Evolutionary conservation across 805 yeast species (phyloP), one percentile per base, ranked within the genome.

Genomic region (Metschnikowia proteae): DNA sequence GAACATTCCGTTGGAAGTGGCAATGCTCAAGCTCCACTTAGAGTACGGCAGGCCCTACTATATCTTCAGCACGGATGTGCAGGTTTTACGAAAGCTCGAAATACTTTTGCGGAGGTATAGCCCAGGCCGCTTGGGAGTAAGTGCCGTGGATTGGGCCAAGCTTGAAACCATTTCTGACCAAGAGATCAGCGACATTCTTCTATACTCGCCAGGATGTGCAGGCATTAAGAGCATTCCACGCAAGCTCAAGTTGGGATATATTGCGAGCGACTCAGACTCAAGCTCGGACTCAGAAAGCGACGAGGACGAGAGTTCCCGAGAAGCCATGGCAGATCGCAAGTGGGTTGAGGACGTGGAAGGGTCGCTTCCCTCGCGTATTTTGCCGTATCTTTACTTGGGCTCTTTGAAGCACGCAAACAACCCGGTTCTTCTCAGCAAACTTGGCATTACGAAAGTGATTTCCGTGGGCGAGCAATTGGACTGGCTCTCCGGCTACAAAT

Each of bases 341-440:
- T 73, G 78, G 76, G 71, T 71, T 7, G 67, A 63, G 33, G 74
- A 64, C 52, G 75, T 60, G 32, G 76, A 64, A 59, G 90, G 97
- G 25, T 75, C 95, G 2, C 62, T 92, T 25, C 98, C 98, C 1
- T 89, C 97, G 0, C 71, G 87, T 45, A 84, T 92, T 3, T 66
- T 91, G 46, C 87, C 92, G 1, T 91, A 91, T 64, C 65, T 92
- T 52, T 92, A 90, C 60, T 71, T 92, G 46, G 98, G 98, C 0
- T 84, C 94, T 3, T 70, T 90, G 47, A 78, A 68, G 41, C 97
- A 92, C 68, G 97, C 97, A 3, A 82, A 82, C 48, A 80, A 83
- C 54, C 75, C 84, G 5, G 78, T 81, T 2, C 65, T 92, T 54
- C 69, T 92, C 47, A 65, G 70, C 28, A 76, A 75, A 47, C 67